These are phyloP conservation scores for Collybiopsis luxurians DNA, from an alignment of 768 basidiomycete genomes.

Conservation along the genomic window DNA sequence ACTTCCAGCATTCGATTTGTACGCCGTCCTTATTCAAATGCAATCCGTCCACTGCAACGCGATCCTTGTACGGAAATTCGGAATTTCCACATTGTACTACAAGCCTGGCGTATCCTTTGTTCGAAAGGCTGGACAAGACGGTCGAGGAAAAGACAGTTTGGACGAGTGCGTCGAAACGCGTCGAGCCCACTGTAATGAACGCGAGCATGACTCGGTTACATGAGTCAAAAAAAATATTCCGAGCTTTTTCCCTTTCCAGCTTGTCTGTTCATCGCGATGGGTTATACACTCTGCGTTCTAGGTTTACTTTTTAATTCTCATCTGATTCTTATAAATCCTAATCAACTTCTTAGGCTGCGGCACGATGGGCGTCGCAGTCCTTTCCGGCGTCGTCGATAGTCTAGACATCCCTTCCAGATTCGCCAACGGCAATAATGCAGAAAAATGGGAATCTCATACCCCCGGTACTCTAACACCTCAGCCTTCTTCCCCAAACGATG, in stretches of 20 bases:
- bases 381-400: conserved; percentile 88
- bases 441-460: conserved; percentile 68
- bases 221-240: not conserved
- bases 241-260: not conserved
- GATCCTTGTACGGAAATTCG: conserved; percentile 34
- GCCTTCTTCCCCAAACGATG: conserved; percentile 48
- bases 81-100: conserved; percentile 82
- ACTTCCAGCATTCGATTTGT: conserved; percentile 64
- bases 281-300: conserved; percentile 89
- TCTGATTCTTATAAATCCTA: too few relatives aligned
- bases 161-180: conserved; percentile 77
- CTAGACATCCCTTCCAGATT: conserved; percentile 47
- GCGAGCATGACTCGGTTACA: conserved; percentile 34
- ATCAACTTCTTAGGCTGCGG: conserved; percentile 87
- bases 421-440: conserved; percentile 17
- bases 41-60: conserved; percentile 23
- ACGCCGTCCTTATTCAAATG: conserved; percentile 38
- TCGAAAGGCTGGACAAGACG: conserved; percentile 53
- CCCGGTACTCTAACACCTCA: conserved; percentile 72
- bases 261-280: conserved; percentile 48
- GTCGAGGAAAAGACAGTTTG: conserved; percentile 51
- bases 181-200: conserved; percentile 90
- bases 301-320: conserved; percentile 35
- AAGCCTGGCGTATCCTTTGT: conserved; percentile 56
- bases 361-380: conserved; percentile 95